These are phyloP conservation scores for Termitomyces sp. DNA, from an alignment of 768 basidiomycete species.

Conservation along the genomic window DNA sequence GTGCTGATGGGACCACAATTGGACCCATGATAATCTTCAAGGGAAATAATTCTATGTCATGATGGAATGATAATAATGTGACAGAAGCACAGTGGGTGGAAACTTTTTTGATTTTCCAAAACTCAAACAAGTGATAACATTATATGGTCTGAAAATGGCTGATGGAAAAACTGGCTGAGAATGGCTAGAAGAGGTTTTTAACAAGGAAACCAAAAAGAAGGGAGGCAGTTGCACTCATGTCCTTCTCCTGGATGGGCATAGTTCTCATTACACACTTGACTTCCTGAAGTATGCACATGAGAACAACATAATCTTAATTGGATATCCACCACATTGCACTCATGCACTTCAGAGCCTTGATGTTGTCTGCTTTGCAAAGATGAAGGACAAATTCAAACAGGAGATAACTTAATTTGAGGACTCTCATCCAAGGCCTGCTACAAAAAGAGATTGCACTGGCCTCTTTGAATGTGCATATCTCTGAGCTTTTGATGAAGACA, in stretches of 20 bases:
- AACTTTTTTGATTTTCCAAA: background rate
- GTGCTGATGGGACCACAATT: conserved; percentile 30
- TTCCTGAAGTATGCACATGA: conserved; percentile 26
- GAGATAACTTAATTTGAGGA: conserved; percentile 19
- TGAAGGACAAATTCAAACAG: conserved; percentile 26
- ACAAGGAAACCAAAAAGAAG: conserved; percentile 28
- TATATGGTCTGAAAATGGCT: conserved; percentile 20
- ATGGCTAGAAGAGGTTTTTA: conserved; percentile 27
- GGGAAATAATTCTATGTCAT: conserved; percentile 23
- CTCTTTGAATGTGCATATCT: conserved; percentile 16
- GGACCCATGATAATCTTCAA: conserved; percentile 33
- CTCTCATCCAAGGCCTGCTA: conserved; percentile 12
- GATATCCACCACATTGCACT: conserved; percentile 35
- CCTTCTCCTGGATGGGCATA: conserved; percentile 36
- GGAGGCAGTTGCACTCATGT: conserved; percentile 22
- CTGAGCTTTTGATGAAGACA: conserved; percentile 9
- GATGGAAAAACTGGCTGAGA: conserved; percentile 17
- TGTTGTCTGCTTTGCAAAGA: conserved; percentile 34
- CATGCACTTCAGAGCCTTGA: conserved; percentile 39
- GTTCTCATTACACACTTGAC: conserved; percentile 28
- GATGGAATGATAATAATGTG: conserved; percentile 31
- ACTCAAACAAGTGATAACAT: conserved; percentile 14
- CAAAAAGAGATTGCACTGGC: conserved; percentile 13
- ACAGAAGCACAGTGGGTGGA: conserved; percentile 24
- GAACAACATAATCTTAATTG: conserved; percentile 32